Percentiles rank a stretch among this genome's conserved stretches.
These are phyloP conservation scores for Fusarium sp. DNA, from an alignment of 2,329 filamentous ascomycete species.

Conservation along the genomic window DNA sequence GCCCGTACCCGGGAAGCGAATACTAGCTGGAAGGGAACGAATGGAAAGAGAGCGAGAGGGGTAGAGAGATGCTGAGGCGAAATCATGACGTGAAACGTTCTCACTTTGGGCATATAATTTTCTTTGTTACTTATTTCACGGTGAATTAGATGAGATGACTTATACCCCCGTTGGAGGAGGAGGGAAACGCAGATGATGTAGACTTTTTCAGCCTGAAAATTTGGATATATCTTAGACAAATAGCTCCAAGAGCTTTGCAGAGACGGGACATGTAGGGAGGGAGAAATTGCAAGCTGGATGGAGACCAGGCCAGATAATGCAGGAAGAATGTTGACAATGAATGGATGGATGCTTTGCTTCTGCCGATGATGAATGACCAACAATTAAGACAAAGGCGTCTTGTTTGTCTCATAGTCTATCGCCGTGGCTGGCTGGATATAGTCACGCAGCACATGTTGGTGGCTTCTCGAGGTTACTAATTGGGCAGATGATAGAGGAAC, in stretches of 20 bases:
- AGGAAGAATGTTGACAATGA: neutral
- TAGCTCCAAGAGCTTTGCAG: slow-evolving; percentile 13
- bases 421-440: neutral
- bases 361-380: neutral
- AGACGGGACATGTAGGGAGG: slow-evolving; percentile 4
- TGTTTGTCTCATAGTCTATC: neutral
- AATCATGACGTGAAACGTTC: slow-evolving; percentile 44
- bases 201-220: slow-evolving; percentile 22
- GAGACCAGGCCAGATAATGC: neutral
- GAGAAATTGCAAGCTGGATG: slow-evolving; percentile 2
- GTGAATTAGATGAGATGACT: slow-evolving; percentile 45
- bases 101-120: slow-evolving; percentile 41
- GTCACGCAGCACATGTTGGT: neutral
- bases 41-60: neutral
- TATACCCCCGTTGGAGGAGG: slow-evolving; percentile 44
- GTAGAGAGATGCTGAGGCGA: slow-evolving; percentile 20
- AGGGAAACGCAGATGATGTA: slow-evolving; percentile 38
- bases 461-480: neutral
- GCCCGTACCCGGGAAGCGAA: slow-evolving; percentile 47
- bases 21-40: slow-evolving; percentile 29
- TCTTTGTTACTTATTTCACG: slow-evolving; percentile 42
- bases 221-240: slow-evolving; percentile 40
- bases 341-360: neutral
- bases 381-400: neutral
- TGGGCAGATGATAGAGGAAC: neutral